These are phyloP conservation scores for Leccinum rimulosum DNA, from an alignment of 768 basidiomycete genomes.

Conservation along the genomic window DNA sequence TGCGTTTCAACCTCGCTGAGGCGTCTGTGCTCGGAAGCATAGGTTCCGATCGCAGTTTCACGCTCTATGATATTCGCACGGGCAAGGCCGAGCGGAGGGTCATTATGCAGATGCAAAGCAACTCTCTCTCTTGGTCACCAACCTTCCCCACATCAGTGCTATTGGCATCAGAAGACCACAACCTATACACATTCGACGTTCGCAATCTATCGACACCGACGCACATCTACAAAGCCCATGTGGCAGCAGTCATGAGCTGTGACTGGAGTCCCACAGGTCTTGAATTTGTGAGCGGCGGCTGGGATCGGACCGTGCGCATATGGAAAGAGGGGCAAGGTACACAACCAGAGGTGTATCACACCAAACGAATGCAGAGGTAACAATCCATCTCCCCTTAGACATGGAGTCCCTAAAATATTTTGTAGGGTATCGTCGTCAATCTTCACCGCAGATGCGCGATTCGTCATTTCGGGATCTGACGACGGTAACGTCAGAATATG, in stretches of 20 bases:
- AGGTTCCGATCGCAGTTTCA: slow-evolving; percentile 94
- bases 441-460: slow-evolving; percentile 89
- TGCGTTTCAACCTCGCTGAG: slow-evolving; percentile 94
- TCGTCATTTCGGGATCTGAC: slow-evolving; percentile 87
- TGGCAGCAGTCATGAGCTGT: slow-evolving; percentile 93
- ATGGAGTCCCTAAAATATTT: neutral
- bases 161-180: slow-evolving; percentile 98
- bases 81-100: slow-evolving; percentile 92
- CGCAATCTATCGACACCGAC: slow-evolving; percentile 77
- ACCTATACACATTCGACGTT: slow-evolving; percentile 97
- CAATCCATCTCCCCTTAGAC: slow-evolving; percentile 26
- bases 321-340: slow-evolving; percentile 88
- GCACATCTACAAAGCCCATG: slow-evolving; percentile 96
- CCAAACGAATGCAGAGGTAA: slow-evolving; percentile 98
- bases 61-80: slow-evolving; percentile 93
- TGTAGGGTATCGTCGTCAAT: slow-evolving; percentile 81
- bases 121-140: slow-evolving; percentile 92
- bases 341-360: slow-evolving; percentile 90
- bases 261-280: slow-evolving; percentile 97
- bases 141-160: slow-evolving; percentile 90
- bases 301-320: slow-evolving; percentile 91
- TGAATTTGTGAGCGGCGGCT: slow-evolving; percentile 94
- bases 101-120: slow-evolving; percentile 92
- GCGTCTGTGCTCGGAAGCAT: slow-evolving; percentile 92
- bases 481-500: slow-evolving; percentile 94